phyloP scores from a whole-genome alignment of 2,329 filamentous ascomycete genomes.

The Raffaelea deltoideospora region DNA sequence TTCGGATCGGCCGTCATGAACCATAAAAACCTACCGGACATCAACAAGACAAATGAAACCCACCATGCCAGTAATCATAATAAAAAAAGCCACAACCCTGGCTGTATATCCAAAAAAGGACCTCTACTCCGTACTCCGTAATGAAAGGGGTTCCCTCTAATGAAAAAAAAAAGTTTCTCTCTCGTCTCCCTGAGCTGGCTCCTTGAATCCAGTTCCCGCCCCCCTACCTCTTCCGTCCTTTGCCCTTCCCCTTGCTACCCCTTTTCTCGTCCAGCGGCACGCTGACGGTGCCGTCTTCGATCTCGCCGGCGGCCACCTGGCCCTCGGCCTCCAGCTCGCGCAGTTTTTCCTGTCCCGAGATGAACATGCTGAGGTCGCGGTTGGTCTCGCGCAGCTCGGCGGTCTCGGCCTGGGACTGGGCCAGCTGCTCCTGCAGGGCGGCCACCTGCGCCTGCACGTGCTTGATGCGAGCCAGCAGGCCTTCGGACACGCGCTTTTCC shows the following conservation, averaged over 20 bases:
- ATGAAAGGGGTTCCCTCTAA: no score
- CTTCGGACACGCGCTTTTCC: constrained; percentile 72
- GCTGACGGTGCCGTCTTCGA: constrained; percentile 57
- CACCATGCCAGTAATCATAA: no score
- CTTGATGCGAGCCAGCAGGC: constrained; percentile 67
- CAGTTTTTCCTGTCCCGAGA: constrained; percentile 69
- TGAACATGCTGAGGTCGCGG: constrained; percentile 74
- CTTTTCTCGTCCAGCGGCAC: constrained; percentile 41
- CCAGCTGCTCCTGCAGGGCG: constrained; percentile 39
- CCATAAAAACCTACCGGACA: no score
- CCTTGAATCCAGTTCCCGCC: no score
- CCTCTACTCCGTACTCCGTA: no score
- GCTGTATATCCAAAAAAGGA: no score
- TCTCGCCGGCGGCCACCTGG: constrained; percentile 48
- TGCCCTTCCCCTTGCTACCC: constrained; percentile 33
- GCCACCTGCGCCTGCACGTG: constrained; percentile 52
- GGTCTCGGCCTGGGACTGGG: constrained; percentile 45
- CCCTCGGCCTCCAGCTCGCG: constrained; percentile 51
- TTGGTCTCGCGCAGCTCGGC: constrained; percentile 73
- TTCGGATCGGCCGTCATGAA: no score
- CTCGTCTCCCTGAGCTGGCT: no score
- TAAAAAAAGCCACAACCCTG: no score
- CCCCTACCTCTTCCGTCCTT: constrained; percentile 5
- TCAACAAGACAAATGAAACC: no score
- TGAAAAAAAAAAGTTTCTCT: no score